Base-by-base conservation (phyloP, 2,329 filamentous ascomycete genomes). In the Aspergillus persii region DNA sequence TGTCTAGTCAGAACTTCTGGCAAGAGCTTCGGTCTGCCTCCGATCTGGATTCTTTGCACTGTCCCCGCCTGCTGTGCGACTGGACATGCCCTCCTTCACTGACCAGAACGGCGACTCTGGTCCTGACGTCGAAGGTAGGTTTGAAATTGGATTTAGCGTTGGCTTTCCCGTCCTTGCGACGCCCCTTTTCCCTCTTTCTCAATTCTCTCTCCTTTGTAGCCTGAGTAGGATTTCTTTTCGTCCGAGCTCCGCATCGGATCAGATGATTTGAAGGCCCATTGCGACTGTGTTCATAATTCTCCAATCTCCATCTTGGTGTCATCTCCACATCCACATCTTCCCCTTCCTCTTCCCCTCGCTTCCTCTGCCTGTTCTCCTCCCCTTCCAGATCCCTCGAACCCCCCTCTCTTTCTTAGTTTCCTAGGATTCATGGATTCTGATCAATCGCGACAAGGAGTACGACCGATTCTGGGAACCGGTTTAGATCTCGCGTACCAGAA, bases 91-190 rank as follows among this genome's bases (percentile, higher is more conserved):
- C 56, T 71, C 70, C 54, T 64, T 71, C 64, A 65, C 68, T 60
- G 69, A 71, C 58, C 62, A 67, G 52, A 62, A 63, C 55, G 57
- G 53, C 57, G 63, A 64, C 52, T 57, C 60, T 30, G 65, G 62
- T 47, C 57, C 62, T 57, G 66, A 69, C 57, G 59, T 62, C 63
- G 65, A 68, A 71, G 71, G 71, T 74, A 72, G 67, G 71, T 65
- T 23, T 36, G 50, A 23, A 26, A 41, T 18, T 41, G 46, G 46
- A 50, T 59, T 61, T 62, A 61, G 51, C 58, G 18, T 57, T 49
- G 30, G 52, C 58, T 58, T 49, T 47, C 46, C 50, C 23, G 36
- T 27, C 29, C 53, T 27, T 31, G 15, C 15, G 5, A 26, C 5
- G 18, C 30, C 44, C 41, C n/a, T 30, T 56, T 47, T 54, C 26